Base-by-base conservation (phyloP, 176 grass and related monocot species). In the Aegilops tauschii region DNA sequence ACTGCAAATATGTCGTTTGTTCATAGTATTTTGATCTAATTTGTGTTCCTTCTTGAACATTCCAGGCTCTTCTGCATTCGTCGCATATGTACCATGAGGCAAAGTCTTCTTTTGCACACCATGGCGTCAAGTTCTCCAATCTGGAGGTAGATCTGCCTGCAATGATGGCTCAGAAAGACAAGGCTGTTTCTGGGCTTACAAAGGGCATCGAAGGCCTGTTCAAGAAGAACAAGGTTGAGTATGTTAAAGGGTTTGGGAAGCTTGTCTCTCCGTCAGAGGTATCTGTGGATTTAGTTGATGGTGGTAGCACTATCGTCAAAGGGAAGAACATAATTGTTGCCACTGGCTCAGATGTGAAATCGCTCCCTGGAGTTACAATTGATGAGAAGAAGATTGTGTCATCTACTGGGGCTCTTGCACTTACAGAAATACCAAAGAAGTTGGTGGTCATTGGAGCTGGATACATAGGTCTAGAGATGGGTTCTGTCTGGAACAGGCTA, bases 31-130 rank as follows among this genome's bases (percentile, higher is more conserved):
- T 35, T 8, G 45, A 54, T 50, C 31, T 73, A 61, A 84, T 30
- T 52, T 84, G 27, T 32, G 29, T 5, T 79, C 29, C 42, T 52
- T 66, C 35, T 56, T 44, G 17, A 29, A 30, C 4, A 16, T 73
- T 84, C 18, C 80, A 97, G 92, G 92, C 92, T 83, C 87, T 97
- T 27, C 90, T 97, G 29, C 92, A 97, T 47, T 94, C 90, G 6
- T 94, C 95, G 9, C 95, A 97, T 44, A 97, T 97, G 95, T 97
- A 94, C 61, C 88, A 97, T 87, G 92, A 97, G 78, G 95, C 95
- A 0, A 91, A 89, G 79, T 70, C 61, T 90, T 82, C 92, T 76
- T 97, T 97, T 42, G 34, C 90, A 70, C 92, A 80, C 62, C 93
- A 95, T 80, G 93, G 93, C 36, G 78, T 97, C 34, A 97, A 97